Base-by-base conservation (phyloP, 768 basidiomycete species). In the Candolleomyces efflorescens region DNA sequence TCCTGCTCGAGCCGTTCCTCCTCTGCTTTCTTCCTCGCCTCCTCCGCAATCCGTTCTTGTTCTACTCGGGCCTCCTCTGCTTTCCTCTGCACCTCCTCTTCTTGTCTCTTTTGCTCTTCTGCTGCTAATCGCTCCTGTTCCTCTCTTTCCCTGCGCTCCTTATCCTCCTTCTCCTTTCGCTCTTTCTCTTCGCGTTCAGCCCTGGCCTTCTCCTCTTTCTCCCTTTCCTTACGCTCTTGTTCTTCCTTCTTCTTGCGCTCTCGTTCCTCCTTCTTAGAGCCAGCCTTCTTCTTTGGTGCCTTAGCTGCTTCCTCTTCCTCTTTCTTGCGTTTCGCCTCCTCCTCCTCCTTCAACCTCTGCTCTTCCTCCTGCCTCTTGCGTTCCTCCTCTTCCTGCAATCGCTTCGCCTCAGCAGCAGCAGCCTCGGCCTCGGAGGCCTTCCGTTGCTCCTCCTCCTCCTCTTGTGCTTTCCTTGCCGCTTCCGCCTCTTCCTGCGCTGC, bases 401-500 rank as follows among this genome's bases (percentile, higher is more conserved):
- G 26, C 53, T 48, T 6, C 53, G 49, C 39, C 53, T 51, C 39
- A 51, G 53, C 39, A 51, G 56, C 36, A 56, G 54, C 38, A 58
- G 56, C 48, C 52, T 60, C 7, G 54, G 58, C 6, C 43, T 55
- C n/a, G 53, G 41, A 32, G 48, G 39, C 36, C 57, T 58, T 32
- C 47, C 26, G 36, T 24, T 55, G 36, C 38, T 27, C 24, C n/a
- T 44, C 41, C n/a, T 44, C 41, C 32, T 0, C 32, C 1, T 11
- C 27, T 5, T 49, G 27, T 17, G 23, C 17, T 3, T 41, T 5
- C 70, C 82, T 83, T 67, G 92, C 91, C 32, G 75, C 79, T 32
- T 89, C 75, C 52, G 92, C 72, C 58, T 73, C 68, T 6, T 78
- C 74, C 2, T 78, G 74, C 44, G 74, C 69, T 43, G n/a, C n/a